Percentiles rank a stretch among this genome's conserved stretches.
These are phyloP conservation scores for Clavaria fumosa DNA, from an alignment of 768 basidiomycete genomes.

Conservation along the genomic window DNA sequence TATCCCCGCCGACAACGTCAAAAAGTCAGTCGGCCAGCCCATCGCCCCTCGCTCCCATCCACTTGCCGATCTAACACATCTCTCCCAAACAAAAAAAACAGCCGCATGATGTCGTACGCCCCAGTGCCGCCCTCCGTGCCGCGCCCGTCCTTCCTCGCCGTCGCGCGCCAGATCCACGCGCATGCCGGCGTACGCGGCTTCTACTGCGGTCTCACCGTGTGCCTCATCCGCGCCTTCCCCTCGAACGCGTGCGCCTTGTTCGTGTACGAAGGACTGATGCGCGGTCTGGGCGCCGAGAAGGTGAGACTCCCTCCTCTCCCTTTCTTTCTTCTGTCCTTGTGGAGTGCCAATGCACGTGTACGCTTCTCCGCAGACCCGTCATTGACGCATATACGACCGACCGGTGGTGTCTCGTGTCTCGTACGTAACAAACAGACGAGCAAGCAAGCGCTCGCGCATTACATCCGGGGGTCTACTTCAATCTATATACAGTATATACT, in stretches of 20 bases:
- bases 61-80: not conserved
- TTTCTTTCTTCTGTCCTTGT: slow-evolving; percentile 9
- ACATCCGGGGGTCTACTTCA: no score
- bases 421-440: no score
- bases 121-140: slow-evolving; percentile 16
- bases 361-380: slow-evolving; percentile 27
- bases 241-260: slow-evolving; percentile 66
- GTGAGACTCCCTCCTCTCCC: slow-evolving; percentile 17
- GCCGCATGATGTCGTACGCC: slow-evolving; percentile 50
- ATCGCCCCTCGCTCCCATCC: not conserved
- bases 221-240: slow-evolving; percentile 59
- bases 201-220: slow-evolving; percentile 53
- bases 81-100: no score
- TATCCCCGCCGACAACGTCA: slow-evolving; percentile 68
- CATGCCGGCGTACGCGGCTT: slow-evolving; percentile 40
- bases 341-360: no score
- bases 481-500: no score
- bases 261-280: slow-evolving; percentile 65
- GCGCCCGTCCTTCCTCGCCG: slow-evolving; percentile 32
- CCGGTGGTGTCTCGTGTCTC: no score
- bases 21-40: slow-evolving; percentile 40
- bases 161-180: slow-evolving; percentile 37
- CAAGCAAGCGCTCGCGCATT: no score
- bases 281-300: slow-evolving; percentile 49
- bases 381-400: no score